A percentile compares a stretch with the other conserved stretches of the same genome.
Evolutionary conservation across 176 grass and related monocot species (phyloP).

Genomic region (Otatea glauca): DNA sequence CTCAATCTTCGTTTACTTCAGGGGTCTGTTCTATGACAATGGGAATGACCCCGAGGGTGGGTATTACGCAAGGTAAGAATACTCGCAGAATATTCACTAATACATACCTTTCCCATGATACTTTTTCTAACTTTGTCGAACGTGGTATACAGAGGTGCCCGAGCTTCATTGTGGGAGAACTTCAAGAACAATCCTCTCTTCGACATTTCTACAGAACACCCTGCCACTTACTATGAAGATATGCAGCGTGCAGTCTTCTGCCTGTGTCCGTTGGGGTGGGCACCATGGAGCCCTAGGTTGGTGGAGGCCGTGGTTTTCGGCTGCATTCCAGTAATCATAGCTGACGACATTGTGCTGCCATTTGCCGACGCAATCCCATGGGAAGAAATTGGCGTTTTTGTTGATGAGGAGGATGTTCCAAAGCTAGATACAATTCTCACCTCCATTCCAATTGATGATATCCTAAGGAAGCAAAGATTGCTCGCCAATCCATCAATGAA

Average conservation of each 20-base stretch:
- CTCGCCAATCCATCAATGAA: slow-evolving; percentile 93
- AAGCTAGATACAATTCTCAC: slow-evolving; percentile 80
- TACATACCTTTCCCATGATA: background rate
- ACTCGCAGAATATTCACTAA: background rate
- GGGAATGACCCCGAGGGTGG: slow-evolving; percentile 90
- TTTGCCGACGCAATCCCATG: slow-evolving; percentile 91
- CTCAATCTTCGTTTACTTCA: slow-evolving; percentile 88
- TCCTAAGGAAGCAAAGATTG: slow-evolving; percentile 85
- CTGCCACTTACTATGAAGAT: slow-evolving; percentile 86
- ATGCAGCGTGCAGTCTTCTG: slow-evolving; percentile 89
- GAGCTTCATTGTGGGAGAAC: slow-evolving; percentile 86
- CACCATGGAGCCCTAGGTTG: slow-evolving; percentile 87
- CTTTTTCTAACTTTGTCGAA: background rate
- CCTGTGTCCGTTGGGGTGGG: slow-evolving; percentile 87
- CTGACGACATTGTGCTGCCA: slow-evolving; percentile 81
- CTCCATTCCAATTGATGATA: slow-evolving; percentile 74
- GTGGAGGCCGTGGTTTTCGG: slow-evolving; percentile 86
- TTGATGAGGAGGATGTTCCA: slow-evolving; percentile 82
- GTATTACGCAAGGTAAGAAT: slow-evolving; percentile 77
- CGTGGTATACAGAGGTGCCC: slow-evolving; percentile 59
- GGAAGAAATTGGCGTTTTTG: slow-evolving; percentile 91
- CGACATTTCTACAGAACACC: slow-evolving; percentile 86
- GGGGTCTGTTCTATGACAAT: slow-evolving; percentile 82
- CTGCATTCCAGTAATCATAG: slow-evolving; percentile 95
- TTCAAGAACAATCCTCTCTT: slow-evolving; percentile 96